phyloP scores from a whole-genome alignment of 345 rosid genomes.

The thale cress (Arabidopsis thaliana) region DNA sequence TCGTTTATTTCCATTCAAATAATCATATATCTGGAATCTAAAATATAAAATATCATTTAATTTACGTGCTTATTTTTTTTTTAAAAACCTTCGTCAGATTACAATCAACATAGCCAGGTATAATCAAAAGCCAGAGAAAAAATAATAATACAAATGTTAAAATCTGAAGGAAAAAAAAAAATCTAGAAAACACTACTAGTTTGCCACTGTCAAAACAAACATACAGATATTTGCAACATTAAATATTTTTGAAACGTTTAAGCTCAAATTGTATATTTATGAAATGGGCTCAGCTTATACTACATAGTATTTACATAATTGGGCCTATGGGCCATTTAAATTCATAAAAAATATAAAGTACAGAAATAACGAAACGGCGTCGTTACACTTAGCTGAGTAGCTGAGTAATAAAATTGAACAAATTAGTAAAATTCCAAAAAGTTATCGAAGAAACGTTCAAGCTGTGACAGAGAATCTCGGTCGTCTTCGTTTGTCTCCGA shows the following conservation, averaged over 20 bases:
- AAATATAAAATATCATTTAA: neutral
- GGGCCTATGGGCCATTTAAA: conserved; percentile 13
- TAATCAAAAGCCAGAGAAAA: neutral
- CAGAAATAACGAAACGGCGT: neutral
- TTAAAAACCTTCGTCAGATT: neutral
- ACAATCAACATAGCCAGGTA: conserved; percentile 10
- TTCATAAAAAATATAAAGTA: no score
- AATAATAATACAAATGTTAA: neutral
- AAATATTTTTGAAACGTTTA: neutral
- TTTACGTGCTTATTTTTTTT: neutral
- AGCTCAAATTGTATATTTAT: neutral
- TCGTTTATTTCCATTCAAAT: conserved; percentile 10
- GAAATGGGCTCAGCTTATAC: neutral
- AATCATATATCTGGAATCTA: conserved; percentile 2
- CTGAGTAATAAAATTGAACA: neutral
- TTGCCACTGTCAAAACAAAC: neutral
- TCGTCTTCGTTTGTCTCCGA: conserved; percentile 42
- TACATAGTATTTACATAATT: neutral
- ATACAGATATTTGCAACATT: neutral
- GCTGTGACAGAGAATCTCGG: conserved; percentile 45
- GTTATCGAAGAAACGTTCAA: conserved; percentile 44
- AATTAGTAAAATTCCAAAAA: conserved; percentile 4
- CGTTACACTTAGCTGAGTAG: neutral
- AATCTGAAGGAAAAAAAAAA: neutral
- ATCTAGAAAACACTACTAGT: neutral